These are phyloP conservation scores for Calonectria pteridis DNA, from an alignment of 2,329 filamentous ascomycete species.

Conservation along the genomic window DNA sequence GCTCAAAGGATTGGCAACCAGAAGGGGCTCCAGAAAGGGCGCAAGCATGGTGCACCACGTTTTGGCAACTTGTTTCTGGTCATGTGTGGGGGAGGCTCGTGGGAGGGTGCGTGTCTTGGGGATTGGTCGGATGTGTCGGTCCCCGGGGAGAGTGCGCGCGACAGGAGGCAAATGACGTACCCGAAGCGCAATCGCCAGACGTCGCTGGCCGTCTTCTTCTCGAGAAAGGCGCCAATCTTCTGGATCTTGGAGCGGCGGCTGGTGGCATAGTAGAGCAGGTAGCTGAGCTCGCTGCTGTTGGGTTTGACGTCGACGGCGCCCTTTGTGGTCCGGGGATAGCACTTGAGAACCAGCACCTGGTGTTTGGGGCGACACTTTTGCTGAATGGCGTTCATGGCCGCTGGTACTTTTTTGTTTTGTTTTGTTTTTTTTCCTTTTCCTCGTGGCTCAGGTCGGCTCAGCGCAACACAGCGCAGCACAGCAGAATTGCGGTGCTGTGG, in stretches of 20 bases:
- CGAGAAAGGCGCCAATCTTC: slow-evolving; percentile 94
- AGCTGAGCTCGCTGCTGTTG: slow-evolving; percentile 96
- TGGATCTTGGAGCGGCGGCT: slow-evolving; percentile 95
- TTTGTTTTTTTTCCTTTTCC: neutral
- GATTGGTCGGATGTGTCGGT: slow-evolving; percentile 31
- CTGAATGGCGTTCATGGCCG: slow-evolving; percentile 72
- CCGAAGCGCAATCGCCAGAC: slow-evolving; percentile 90
- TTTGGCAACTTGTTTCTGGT: neutral
- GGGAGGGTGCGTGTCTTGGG: neutral
- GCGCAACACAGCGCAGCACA: slow-evolving; percentile 14
- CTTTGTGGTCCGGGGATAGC: slow-evolving; percentile 94
- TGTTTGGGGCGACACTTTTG: slow-evolving; percentile 90
- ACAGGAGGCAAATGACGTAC: slow-evolving; percentile 59
- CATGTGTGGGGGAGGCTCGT: slow-evolving; percentile 10
- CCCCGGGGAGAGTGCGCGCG: slow-evolving; percentile 18
- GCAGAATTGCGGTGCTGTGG: slow-evolving; percentile 21
- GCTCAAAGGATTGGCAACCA: neutral
- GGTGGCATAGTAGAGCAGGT: slow-evolving; percentile 95
- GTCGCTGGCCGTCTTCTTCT: slow-evolving; percentile 93
- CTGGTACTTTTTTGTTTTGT: slow-evolving; percentile 18
- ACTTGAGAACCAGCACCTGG: slow-evolving; percentile 95
- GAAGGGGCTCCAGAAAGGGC: neutral
- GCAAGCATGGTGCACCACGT: neutral
- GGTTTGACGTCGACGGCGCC: slow-evolving; percentile 93
- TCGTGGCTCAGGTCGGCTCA: slow-evolving; percentile 30